Base-by-base conservation (phyloP, 768 basidiomycete species). In the Serpula lacrymans region DNA sequence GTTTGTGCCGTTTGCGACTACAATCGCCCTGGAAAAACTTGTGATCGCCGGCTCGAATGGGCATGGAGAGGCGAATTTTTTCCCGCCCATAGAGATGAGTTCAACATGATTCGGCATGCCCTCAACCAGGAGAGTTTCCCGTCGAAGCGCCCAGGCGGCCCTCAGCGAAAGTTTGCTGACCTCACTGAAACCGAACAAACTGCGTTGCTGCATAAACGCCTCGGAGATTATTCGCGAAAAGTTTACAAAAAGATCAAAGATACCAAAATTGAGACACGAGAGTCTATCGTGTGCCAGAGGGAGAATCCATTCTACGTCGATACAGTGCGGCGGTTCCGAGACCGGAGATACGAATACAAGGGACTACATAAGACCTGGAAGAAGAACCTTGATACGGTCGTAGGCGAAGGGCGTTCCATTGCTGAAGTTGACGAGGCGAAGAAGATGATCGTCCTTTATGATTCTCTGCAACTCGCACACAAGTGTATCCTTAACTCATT, bases 401-500 rank as follows among this genome's bases (percentile, higher is more conserved):
- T 76, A 10, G 65, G 71, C n/a, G 83, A 82, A 52, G 81, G 82
- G 6, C 75, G 80, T 4, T 78, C 84, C 3, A 72, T 97, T 20
- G 77, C 85, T 6, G 93, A 97, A 55, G 76, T 96, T 27, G 89
- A 94, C 47, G 96, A 99, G 63, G 95, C 96, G 27, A 97, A 88
- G 72, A 96, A 95, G 72, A 93, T 99, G 89, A 89, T 97, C 52
- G 95, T 99, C 17, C 64, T 99, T 8, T 99, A 98, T 67, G 96
- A 98, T 61, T 98, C 96, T 4, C 77, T 99, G 24, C 96, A 99
- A 62, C 83, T 99, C 20, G 96, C 96, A 3, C 96, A 99, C 77
- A 99, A 99, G 69, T 97, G 94, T 58, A 99, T 99, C 58, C 79
- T 99, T 50, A 99, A 99, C 71, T 98, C 96, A 3, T 99, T 99